Base-by-base conservation (phyloP, 352 stramenopile species). In the Phytophthora litchii region DNA sequence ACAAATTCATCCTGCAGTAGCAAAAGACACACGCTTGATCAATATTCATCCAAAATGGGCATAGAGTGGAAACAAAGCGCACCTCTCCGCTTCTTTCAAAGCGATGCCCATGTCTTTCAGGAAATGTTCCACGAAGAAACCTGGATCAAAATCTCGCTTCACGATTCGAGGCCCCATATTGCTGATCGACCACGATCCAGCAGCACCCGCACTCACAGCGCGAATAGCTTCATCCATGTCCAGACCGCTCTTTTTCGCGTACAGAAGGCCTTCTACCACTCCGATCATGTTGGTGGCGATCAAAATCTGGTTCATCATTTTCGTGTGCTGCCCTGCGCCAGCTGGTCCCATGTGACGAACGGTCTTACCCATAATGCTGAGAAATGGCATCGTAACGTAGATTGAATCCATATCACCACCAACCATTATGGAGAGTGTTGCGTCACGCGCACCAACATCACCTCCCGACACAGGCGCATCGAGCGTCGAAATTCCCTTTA, bases 261-360 rank as follows among this genome's bases (percentile, higher is more conserved):
- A 97, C 27, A 97, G 54, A 47, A 97, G 63, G 6, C 88, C 82
- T 72, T 97, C 90, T 10, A 91, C 83, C 10, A 96, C 84, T 29
- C 89, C 90, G 47, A 96, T 93, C 87, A 95, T 95, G 60, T 88
- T 92, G 40, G 83, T 92, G 35, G 83, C 79, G 50, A 95, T 95
- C 64, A 94, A 54, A 59, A 94, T 91, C 59, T 97, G 90, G 67
- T 97, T 97, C 51, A 97, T 88, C 86, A 96, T 95, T 76, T 97
- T 97, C 14, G 89, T 96, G 60, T 95, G 83, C 55, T 97, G 88
- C 0, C 90, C 90, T 29, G 85, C 76, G 3, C 89, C 91, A 14
- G 88, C 54, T 10, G 74, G 73, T 21, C 91, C 91, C 83, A 96
- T 96, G 68, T 96, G 86, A 9, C 84, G 80, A 52, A 97, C 76